A percentile compares a stretch with the other conserved stretches of the same genome.
These are phyloP conservation scores for Talaromyces pinophilus DNA, from an alignment of 2,329 filamentous ascomycete species.

Conservation along the genomic window DNA sequence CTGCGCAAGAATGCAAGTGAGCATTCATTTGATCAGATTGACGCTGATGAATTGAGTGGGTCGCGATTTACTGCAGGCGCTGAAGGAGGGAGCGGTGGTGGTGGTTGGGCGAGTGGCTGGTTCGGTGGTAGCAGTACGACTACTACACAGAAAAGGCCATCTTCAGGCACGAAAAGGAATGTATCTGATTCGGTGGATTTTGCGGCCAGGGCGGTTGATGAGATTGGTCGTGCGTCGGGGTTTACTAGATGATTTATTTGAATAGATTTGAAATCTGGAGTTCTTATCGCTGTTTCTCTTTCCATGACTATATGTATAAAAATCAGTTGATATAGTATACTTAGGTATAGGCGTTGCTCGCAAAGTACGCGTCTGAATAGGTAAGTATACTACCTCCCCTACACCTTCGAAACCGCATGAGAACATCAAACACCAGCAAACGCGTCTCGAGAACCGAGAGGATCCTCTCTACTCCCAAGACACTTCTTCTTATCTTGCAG, in stretches of 20 bases:
- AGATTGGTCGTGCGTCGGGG: slow-evolving; percentile 27
- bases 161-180: slow-evolving; percentile 13
- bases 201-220: slow-evolving; percentile 32
- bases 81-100: not conserved
- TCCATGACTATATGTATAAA: not conserved
- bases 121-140: slow-evolving; percentile 17
- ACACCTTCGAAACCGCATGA: not conserved
- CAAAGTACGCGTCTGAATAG: not conserved
- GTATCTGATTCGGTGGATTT: slow-evolving; percentile 29
- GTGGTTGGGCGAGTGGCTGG: slow-evolving; percentile 22
- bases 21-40: slow-evolving; percentile 85
- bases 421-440: not conserved
- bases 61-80: not conserved
- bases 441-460: too few species aligned
- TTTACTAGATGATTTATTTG: slow-evolving; percentile 21
- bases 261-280: not conserved
- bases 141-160: slow-evolving; percentile 1
- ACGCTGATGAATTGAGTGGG: slow-evolving; percentile 61
- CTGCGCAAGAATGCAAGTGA: slow-evolving; percentile 82
- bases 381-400: not conserved
- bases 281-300: not conserved
- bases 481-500: too few species aligned
- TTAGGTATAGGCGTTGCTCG: not conserved
- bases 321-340: not conserved
- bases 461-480: too few species aligned